Conservation (phyloP, 768 basidiomycete species). For the Infundibulicybe gibba region DNA sequence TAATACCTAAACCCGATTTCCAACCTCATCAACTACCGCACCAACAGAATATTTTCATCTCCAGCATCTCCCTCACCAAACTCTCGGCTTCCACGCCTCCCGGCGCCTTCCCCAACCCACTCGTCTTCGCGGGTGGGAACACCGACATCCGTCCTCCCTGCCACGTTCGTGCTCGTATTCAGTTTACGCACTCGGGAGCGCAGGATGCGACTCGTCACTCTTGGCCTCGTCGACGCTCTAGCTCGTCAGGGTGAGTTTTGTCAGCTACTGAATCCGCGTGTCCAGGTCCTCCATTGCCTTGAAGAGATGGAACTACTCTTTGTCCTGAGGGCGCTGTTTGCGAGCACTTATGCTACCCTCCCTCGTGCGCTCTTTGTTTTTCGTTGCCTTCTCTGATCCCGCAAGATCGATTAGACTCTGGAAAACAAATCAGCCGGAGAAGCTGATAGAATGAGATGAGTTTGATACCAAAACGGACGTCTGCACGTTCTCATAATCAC, state of each 20-base stretch:
- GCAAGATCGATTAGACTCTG: too few relatives aligned
- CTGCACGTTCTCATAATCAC: too few relatives aligned
- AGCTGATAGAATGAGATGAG: neutral
- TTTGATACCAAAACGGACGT: slow-evolving; percentile 65
- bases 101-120: slow-evolving; percentile 13
- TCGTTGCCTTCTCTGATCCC: too few relatives aligned
- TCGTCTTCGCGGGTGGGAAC: slow-evolving; percentile 1
- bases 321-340: slow-evolving; percentile 81
- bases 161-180: too few relatives aligned
- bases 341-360: slow-evolving; percentile 94
- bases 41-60: slow-evolving; percentile 54
- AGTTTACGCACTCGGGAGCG: too few relatives aligned
- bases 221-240: too few relatives aligned
- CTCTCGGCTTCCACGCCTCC: too few relatives aligned
- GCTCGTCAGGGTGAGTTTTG: too few relatives aligned
- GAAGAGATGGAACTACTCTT: slow-evolving; percentile 40
- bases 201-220: too few relatives aligned
- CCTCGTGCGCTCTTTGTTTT: slow-evolving; percentile 90
- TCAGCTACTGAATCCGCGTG: slow-evolving; percentile 74
- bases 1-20: too few relatives aligned
- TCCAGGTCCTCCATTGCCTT: slow-evolving; percentile 85
- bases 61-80: slow-evolving; percentile 34
- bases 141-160: slow-evolving; percentile 10
- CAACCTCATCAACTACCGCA: neutral
- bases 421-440: slow-evolving; percentile 5